phyloP scores from a whole-genome alignment of 192 early-diverging fungal genomes.

The Rhizoclosmatium globosum region DNA sequence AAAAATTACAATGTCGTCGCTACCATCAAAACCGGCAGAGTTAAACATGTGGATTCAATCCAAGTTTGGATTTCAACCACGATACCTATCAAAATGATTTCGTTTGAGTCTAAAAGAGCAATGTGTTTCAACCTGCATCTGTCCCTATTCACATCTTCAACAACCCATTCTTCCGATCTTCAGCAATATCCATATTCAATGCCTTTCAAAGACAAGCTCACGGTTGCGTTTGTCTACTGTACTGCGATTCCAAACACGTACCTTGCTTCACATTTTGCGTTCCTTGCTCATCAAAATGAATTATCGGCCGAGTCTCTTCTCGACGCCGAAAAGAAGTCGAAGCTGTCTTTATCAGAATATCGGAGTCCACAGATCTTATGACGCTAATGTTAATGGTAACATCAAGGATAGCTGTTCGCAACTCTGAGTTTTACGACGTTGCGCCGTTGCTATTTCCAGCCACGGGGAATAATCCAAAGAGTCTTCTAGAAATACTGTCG shows the following conservation, averaged over 20 bases:
- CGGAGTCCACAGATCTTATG: not conserved
- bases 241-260: not conserved
- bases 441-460: not conserved
- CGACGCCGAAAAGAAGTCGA: not conserved
- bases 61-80: slow-evolving; percentile 3
- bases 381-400: not conserved
- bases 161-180: not conserved
- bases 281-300: not conserved
- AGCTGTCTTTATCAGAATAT: not conserved
- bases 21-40: too few species aligned
- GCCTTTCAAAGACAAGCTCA: not conserved
- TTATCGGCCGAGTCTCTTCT: not conserved
- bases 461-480: not conserved
- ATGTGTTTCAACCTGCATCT: not conserved
- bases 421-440: not conserved
- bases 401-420: not conserved
- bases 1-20: too few species aligned
- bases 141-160: not conserved
- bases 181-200: not conserved
- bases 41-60: not conserved
- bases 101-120: not conserved
- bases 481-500: not conserved
- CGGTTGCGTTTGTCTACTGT: not conserved
- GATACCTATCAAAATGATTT: not conserved
- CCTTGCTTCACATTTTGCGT: not conserved